Base-by-base conservation (phyloP, 495 filamentous ascomycete genomes). In the Symbiotaphrina buchneri region DNA sequence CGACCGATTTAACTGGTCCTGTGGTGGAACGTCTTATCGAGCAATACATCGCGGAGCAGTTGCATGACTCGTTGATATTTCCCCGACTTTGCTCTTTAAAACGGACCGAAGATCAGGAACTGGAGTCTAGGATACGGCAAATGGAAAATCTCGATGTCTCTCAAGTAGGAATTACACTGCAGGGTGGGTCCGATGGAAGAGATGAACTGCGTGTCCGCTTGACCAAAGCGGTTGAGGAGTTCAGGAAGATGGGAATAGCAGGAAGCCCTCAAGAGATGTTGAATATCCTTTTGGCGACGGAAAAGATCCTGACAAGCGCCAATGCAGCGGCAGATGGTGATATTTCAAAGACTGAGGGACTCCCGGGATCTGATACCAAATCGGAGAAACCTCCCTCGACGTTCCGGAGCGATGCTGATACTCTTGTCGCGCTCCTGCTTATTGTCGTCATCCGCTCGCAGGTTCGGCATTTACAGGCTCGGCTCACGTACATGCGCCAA, bases 251-350 rank as follows among this genome's bases (percentile, higher is more conserved):
- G 58, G 66, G 62, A 18, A 68, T 74, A 14, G 77, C 83, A 5
- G 75, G 71, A 40, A 79, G 79, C 41, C 82, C 90, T 1, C 87
- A 94, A 41, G 79, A 93, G 39, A 95, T 95, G 90, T 65, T 92
- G 44, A 74, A 82, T 27, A 74, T 78, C 21, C 58, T 99, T 10
- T 54, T 99, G 3, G 60, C 68, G n/a, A 91, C 85, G 3, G 68
- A 91, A 23, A 93, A 91, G 49, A 61, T 72, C 1, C 60, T 92
- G 10, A 87, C 85, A 41, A 55, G 52, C 39, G 39, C 57, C 29
- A 41, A 57, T 7, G 18, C 38, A 34, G 14, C 32, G 43, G 0
- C 32, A 44, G 0, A 27, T 35, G 28, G 31, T 41, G 10, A 4
- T 14, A 31, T 6, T 13, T 32, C 16, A 16, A 17, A 10, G 10